Conservation (phyloP, 2,329 filamentous ascomycete species). For the Ilyonectria sp. region DNA sequence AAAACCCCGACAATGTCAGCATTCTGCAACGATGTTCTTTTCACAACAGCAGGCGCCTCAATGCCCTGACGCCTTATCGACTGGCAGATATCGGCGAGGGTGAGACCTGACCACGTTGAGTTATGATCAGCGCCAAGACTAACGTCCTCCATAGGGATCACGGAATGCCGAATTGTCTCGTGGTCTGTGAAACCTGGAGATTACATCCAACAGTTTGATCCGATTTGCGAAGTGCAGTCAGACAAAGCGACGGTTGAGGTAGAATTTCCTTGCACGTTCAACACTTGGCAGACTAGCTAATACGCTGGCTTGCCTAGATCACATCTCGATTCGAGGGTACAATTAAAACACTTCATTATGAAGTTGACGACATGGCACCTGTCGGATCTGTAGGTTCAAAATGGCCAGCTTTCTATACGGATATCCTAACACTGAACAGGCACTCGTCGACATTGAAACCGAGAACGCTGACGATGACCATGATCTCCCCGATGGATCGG, state of each 20-base stretch:
- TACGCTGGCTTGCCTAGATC: conserved; percentile 13
- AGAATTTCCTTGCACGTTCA: background rate
- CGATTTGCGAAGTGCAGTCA: conserved; percentile 34
- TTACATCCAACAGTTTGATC: conserved; percentile 25
- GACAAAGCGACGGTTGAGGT: conserved; percentile 36
- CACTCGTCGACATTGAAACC: conserved; percentile 28
- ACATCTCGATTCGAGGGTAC: conserved; percentile 27
- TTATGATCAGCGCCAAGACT: background rate
- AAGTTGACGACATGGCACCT: conserved; percentile 17
- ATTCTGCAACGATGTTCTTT: background rate
- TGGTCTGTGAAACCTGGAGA: conserved; percentile 30
- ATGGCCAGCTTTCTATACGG: background rate
- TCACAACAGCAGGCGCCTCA: background rate
- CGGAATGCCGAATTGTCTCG: conserved; percentile 28
- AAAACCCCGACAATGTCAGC: background rate
- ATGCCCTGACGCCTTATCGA: conserved; percentile 19
- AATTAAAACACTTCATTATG: conserved; percentile 21
- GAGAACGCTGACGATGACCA: background rate
- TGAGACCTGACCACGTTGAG: background rate
- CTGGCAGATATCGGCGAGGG: conserved; percentile 35
- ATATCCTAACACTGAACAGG: background rate
- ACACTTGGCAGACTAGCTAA: background rate
- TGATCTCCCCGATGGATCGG: background rate
- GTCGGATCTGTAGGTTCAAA: conserved; percentile 22
- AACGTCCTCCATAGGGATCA: conserved; percentile 22